These are phyloP conservation scores for Nigrograna mackinnonii DNA, from an alignment of 2,329 filamentous ascomycete species.

Conservation along the genomic window DNA sequence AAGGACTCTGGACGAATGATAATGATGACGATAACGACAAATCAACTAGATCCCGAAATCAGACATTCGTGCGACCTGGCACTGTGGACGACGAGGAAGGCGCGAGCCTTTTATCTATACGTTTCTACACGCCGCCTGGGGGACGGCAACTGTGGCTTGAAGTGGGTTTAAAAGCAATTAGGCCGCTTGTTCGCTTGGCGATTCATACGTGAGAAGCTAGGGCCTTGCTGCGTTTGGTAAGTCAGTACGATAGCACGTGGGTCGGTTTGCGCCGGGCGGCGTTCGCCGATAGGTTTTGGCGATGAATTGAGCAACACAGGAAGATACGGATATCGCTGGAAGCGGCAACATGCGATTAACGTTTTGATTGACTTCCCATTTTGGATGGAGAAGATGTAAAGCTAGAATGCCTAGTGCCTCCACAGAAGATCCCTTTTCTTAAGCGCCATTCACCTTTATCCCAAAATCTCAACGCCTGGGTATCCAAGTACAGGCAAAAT, in stretches of 20 bases:
- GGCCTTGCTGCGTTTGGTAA: constrained; percentile 2
- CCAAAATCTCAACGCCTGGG: constrained; percentile 22
- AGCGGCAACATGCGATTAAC: too few relatives aligned
- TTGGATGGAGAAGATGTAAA: too few relatives aligned
- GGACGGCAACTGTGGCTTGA: constrained; percentile 10
- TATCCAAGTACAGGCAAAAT: constrained; percentile 13
- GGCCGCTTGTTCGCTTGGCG: constrained; percentile 2
- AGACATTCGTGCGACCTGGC: neutral
- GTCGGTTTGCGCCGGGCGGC: constrained; percentile 17
- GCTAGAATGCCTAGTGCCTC: neutral
- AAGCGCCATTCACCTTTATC: constrained; percentile 2
- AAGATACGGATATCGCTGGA: too few relatives aligned
- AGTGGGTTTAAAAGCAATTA: constrained; percentile 15
- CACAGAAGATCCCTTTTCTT: constrained; percentile 3
- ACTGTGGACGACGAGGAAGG: too few relatives aligned
- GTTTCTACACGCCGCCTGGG: neutral
- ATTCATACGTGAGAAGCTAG: constrained; percentile 14
- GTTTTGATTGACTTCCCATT: too few relatives aligned
- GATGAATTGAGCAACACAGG: too few relatives aligned
- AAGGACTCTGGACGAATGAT: neutral
- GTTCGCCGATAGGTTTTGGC: constrained; percentile 12
- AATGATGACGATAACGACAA: neutral
- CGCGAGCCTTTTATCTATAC: constrained; percentile 10
- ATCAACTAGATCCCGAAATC: neutral
- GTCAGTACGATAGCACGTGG: constrained; percentile 3